phyloP scores from a whole-genome alignment of 768 basidiomycete species.

The Boletales sp. region DNA sequence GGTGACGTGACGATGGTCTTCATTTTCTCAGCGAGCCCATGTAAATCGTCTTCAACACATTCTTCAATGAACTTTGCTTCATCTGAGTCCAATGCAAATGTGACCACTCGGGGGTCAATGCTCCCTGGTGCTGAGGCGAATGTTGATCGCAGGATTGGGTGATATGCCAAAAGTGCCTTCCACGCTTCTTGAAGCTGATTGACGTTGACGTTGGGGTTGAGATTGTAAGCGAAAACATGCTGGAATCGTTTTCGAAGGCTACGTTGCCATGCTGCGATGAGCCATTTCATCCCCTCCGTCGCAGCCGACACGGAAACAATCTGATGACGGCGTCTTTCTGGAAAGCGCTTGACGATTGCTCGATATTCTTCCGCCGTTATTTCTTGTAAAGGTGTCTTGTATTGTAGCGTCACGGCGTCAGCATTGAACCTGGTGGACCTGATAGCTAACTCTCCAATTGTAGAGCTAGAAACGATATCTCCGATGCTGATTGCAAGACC shows the following conservation, averaged over 20 bases:
- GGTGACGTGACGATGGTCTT: conserved; percentile 19
- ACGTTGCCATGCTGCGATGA: conserved; percentile 42
- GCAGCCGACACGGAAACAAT: conserved; percentile 19
- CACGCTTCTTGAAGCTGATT: conserved; percentile 35
- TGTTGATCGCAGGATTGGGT: conserved; percentile 42
- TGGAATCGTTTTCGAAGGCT: conserved; percentile 41
- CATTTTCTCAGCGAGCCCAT: conserved; percentile 19
- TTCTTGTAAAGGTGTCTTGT: background rate
- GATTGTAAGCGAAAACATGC: conserved; percentile 40
- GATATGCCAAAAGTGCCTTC: conserved; percentile 32
- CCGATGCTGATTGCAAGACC: conserved; percentile 34
- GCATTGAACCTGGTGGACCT: conserved; percentile 3
- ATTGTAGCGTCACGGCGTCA: background rate
- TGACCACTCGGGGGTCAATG: conserved; percentile 20
- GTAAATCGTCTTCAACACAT: conserved; percentile 4
- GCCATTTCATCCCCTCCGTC: conserved; percentile 35
- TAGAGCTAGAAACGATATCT: conserved; percentile 41
- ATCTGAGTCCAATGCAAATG: conserved; percentile 14
- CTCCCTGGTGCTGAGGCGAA: conserved; percentile 27
- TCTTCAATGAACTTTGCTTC: conserved; percentile 8
- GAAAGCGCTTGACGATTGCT: conserved; percentile 14
- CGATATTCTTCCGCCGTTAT: conserved; percentile 12
- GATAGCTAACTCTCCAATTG: conserved; percentile 28
- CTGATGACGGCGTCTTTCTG: conserved; percentile 4
- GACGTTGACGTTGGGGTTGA: conserved; percentile 29